Conservation (phyloP, 2,329 filamentous ascomycete species). For the Monosporascus sp. region DNA sequence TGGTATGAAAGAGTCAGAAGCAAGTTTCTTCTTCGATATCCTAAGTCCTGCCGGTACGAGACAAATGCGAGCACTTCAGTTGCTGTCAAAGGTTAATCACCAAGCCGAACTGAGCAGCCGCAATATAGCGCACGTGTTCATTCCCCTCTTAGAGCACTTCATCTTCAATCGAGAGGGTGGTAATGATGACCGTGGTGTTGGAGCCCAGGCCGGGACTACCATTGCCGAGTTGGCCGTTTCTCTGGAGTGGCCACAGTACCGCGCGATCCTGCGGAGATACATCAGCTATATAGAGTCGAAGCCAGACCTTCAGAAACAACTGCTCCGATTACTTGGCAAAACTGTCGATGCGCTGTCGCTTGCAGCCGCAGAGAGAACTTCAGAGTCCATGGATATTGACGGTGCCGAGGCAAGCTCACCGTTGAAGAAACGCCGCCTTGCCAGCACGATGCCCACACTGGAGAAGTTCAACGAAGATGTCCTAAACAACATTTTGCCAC, state of each 20-base stretch:
- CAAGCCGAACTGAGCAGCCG: constrained; percentile 62
- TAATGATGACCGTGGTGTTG: constrained; percentile 75
- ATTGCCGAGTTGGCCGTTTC: constrained; percentile 70
- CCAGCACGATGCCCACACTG: constrained; percentile 59
- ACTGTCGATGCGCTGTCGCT: constrained; percentile 70
- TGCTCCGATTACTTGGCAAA: constrained; percentile 74
- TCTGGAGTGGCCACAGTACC: constrained; percentile 87
- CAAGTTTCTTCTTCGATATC: constrained; percentile 87
- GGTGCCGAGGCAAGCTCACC: constrained; percentile 16
- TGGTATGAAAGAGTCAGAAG: constrained; percentile 59
- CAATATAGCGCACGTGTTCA: constrained; percentile 79
- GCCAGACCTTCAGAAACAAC: constrained; percentile 77
- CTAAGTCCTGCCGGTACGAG: constrained; percentile 84
- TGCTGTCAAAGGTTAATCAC: constrained; percentile 64
- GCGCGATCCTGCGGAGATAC: constrained; percentile 77
- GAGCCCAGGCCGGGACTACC: constrained; percentile 78
- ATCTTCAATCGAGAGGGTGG: constrained; percentile 74
- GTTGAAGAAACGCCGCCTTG: constrained; percentile 40
- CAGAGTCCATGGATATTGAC: constrained; percentile 39
- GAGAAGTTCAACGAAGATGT: constrained; percentile 69
- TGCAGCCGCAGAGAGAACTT: constrained; percentile 37
- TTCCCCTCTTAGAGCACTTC: constrained; percentile 91
- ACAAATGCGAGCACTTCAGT: constrained; percentile 75
- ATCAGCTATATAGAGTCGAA: constrained; percentile 76
- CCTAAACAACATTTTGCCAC: constrained; percentile 68